Evolutionary conservation across 2,329 filamentous ascomycete species (phyloP), one percentile per base, ranked within the genome.

Genomic region (Acephala macrosclerotiorum): DNA sequence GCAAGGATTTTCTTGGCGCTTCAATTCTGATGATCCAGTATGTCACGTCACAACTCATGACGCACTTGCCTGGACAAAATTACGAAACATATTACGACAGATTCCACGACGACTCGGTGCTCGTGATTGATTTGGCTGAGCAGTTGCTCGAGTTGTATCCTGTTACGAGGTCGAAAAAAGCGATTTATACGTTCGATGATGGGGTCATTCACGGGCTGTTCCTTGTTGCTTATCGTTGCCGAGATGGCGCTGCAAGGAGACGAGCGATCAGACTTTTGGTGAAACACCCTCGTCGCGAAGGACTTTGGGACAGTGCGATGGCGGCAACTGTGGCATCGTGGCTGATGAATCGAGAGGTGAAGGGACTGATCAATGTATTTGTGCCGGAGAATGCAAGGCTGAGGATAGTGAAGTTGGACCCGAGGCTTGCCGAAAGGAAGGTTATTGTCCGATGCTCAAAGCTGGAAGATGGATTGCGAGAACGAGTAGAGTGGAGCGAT

Each of bases 1-100:
- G 49, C 25, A 53, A 53, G 25, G 49, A 53, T 14, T 53, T 29
- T n/a, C 26, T 26, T 7, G 49, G 49, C 12, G 49, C 49, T 53
- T 53, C 49, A 53, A 29, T 53, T 9, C 49, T 53, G 12, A 53
- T 53, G 49, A 53, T 53, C 14, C 49, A 53, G 14, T 53, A 53
- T 18, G 36, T 59, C 8, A 14, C 38, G 9, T 40, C 38, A 22
- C 16, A 47, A 1, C 29, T 59, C 22, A 59, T 59, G 22, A n/a
- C 40, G 11, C 38, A 58, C 33, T 16, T 47, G 45, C 20, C 22
- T 42, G 29, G 9, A 18, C 57, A 35, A 12, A n/a, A 18, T 29
- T 26, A 11, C 14, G 57, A 59, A n/a, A 59, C 38, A 29, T 47
- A n/a, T 33, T 59, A 33, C n/a, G 57, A 53, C 25, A 29, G 12